Conservation (phyloP, 2,329 filamentous ascomycete species). For the Paecilomyces variotii region DNA sequence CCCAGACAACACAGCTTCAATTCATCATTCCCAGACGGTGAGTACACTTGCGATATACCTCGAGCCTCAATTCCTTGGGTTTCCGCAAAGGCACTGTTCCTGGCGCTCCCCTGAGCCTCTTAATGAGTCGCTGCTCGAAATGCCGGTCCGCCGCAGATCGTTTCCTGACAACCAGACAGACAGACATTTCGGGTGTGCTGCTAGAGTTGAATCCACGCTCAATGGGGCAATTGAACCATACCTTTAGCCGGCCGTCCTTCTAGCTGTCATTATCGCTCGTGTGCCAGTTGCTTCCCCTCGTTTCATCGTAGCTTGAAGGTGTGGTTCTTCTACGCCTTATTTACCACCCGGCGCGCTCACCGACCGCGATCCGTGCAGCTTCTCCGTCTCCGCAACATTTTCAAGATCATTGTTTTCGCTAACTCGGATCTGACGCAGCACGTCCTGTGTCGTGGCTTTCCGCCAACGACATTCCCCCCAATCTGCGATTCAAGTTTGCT, state of each 20-base stretch:
- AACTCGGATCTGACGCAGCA: neutral
- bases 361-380: neutral
- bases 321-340: neutral
- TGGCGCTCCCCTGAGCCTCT: neutral
- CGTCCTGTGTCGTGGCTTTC: neutral
- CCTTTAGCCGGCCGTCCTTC: neutral
- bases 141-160: neutral
- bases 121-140: neutral
- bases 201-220: neutral
- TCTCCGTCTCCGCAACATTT: neutral
- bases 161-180: neutral
- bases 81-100: neutral
- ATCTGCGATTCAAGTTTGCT: neutral
- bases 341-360: neutral
- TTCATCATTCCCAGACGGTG: neutral
- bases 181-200: neutral
- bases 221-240: neutral
- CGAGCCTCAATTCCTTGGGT: neutral
- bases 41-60: neutral
- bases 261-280: neutral
- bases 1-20: neutral
- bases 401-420: neutral
- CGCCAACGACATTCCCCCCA: neutral
- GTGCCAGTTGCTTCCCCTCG: neutral
- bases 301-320: neutral